Conservation (phyloP, 306 rosid species). For the Lathyrus aphaca region DNA sequence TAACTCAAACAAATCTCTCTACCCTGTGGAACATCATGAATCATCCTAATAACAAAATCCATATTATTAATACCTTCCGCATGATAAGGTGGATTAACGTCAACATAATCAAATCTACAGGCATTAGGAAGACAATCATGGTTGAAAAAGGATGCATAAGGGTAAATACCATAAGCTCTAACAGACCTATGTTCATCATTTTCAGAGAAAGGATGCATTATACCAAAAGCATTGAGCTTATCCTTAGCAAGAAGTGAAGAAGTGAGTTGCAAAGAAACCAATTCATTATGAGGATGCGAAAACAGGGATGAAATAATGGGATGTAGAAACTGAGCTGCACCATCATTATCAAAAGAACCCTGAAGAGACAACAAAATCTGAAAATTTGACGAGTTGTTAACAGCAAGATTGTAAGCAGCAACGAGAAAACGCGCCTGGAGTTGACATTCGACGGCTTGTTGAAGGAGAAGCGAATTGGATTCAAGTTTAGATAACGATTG, state of each 20-base stretch:
- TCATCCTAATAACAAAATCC: conserved; percentile 68
- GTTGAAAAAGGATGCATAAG: conserved; percentile 71
- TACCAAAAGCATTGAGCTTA: conserved; percentile 72
- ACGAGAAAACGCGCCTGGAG: conserved; percentile 68
- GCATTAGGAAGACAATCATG: conserved; percentile 95
- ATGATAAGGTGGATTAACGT: conserved; percentile 33
- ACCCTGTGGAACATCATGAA: conserved; percentile 81
- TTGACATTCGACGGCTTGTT: conserved; percentile 55
- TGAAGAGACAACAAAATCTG: conserved; percentile 64
- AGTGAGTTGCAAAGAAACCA: conserved; percentile 51
- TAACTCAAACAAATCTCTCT: conserved; percentile 87
- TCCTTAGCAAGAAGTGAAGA: conserved; percentile 70
- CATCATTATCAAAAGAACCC: conserved; percentile 53
- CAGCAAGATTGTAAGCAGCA: conserved; percentile 69
- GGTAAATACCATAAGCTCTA: conserved; percentile 75
- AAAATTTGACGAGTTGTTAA: conserved; percentile 46
- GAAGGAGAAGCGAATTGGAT: conserved; percentile 38
- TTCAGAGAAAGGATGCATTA: conserved; percentile 65
- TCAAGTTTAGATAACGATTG: conserved; percentile 50
- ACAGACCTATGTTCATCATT: conserved; percentile 58
- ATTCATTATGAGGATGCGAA: conserved; percentile 37
- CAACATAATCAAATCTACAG: conserved; percentile 83
- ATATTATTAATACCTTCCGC: conserved; percentile 38
- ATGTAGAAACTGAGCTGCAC: conserved; percentile 52
- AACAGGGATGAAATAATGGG: conserved; percentile 48